Evolutionary conservation across 2,329 filamentous ascomycete genomes (phyloP), one percentile per base, ranked within the genome.

Genomic region (Cercospora citrullina): DNA sequence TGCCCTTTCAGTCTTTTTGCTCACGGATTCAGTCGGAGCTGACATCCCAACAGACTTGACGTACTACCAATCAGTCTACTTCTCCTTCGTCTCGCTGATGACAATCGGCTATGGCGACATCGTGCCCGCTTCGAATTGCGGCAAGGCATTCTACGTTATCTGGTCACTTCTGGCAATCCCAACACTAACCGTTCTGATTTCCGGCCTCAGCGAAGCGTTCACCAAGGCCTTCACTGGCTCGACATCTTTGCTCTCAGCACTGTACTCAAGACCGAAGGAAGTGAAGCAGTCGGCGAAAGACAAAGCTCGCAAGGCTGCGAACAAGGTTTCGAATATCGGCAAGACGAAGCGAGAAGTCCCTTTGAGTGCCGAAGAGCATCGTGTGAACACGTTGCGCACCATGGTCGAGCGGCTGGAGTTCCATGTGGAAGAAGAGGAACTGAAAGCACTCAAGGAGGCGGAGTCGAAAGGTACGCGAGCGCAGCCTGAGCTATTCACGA

Each of bases 21-120:
- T 21, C 14, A 4, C 18, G 12, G 18, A 14, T 9, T 18, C 16
- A 9, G 2, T 31, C 6, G 36, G 16, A 18, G 45, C 61, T 55
- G 45, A 55, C 30, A 1, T n/a, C 5, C 16, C 39, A 21, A 39
- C 61, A 63, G 51, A 5, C 26, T 87, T 84, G 84, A 81, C 79
- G 3, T 87, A 87, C 74, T 86, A 86, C 67, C 74, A 81, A 5
- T 77, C 81, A 0, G 74, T 87, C 0, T 87, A 87, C 73, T 87
- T 87, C 72, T 78, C 83, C 5, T 87, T 85, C 71, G 82, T 81
- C 0, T 82, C 81, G 4, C 80, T 87, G 10, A 73, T 86, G 28
- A 87, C 85, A 0, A 85, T 87, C 55, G 85, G 85, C 1, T 87
- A 87, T 69, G 85, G 85, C 30, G 84, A 87, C 69, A 77, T 81